These are phyloP conservation scores for Monilinia polystroma DNA, from an alignment of 2,329 filamentous ascomycete genomes.

Conservation along the genomic window DNA sequence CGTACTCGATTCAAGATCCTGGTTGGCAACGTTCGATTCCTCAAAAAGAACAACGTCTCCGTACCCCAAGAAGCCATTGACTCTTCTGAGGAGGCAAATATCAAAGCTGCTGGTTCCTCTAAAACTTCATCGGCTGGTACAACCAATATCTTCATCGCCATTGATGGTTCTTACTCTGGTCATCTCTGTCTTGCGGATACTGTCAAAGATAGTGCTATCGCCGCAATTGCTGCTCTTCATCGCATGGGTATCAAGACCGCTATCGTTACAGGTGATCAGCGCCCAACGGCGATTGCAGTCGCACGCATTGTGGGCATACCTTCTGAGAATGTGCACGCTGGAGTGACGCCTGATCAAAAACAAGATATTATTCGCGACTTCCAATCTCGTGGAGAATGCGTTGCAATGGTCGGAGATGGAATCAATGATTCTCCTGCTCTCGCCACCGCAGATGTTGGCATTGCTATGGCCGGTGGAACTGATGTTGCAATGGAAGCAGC, in stretches of 20 bases:
- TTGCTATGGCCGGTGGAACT: constrained; percentile 87
- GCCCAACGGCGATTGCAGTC: constrained; percentile 78
- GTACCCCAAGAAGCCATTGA: constrained; percentile 64
- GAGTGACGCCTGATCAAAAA: constrained; percentile 89
- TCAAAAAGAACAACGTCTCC: constrained; percentile 67
- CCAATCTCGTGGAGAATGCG: constrained; percentile 70
- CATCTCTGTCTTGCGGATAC: constrained; percentile 83
- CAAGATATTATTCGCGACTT: constrained; percentile 78
- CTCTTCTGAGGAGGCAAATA: constrained; percentile 60
- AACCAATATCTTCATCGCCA: constrained; percentile 88
- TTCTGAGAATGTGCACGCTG: constrained; percentile 72
- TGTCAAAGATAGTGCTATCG: constrained; percentile 82
- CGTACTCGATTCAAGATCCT: constrained; percentile 74
- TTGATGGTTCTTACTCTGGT: constrained; percentile 78
- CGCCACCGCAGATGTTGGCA: constrained; percentile 87
- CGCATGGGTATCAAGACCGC: constrained; percentile 83
- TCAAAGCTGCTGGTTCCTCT: constrained; percentile 43
- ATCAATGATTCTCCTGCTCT: constrained; percentile 98
- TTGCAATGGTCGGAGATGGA: constrained; percentile 97
- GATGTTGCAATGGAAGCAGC: constrained; percentile 98
- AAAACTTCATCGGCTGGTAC: constrained; percentile 59
- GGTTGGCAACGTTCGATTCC: constrained; percentile 77
- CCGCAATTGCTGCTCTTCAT: constrained; percentile 77
- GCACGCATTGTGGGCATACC: constrained; percentile 80
- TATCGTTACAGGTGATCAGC: constrained; percentile 92